Evolutionary conservation across 257 asterid genomes (phyloP).

Genomic region (Solanum arcanum): DNA sequence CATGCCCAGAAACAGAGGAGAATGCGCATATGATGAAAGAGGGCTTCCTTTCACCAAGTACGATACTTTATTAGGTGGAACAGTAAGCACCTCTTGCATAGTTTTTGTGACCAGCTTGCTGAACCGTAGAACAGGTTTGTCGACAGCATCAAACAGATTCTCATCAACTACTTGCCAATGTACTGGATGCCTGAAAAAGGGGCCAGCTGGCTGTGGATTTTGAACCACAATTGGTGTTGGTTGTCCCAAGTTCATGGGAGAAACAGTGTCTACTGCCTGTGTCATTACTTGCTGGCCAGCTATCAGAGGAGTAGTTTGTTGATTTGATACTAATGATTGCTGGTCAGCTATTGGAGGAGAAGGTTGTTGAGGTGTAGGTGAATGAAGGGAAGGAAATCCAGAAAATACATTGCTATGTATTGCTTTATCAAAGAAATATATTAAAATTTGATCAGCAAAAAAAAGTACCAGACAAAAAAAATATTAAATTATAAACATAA

Average conservation of each 20-base stretch:
- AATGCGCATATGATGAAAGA: neutral
- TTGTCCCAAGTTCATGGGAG: neutral
- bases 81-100: neutral
- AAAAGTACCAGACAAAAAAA: too few relatives aligned
- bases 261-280: neutral
- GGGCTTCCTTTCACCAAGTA: neutral
- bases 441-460: too few relatives aligned
- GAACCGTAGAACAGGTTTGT: neutral
- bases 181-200: too few relatives aligned
- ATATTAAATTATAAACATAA: too few relatives aligned
- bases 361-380: too few relatives aligned
- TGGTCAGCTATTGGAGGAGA: neutral
- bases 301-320: neutral
- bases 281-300: neutral
- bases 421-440: too few relatives aligned
- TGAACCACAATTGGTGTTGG: neutral
- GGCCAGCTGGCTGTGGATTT: neutral
- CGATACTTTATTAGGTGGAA: accelerated
- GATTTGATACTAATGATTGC: neutral
- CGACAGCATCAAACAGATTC: neutral
- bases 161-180: neutral
- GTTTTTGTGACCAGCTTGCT: neutral
- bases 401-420: too few relatives aligned
- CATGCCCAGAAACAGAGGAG: neutral
- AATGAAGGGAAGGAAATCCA: too few relatives aligned